phyloP scores from a whole-genome alignment of 176 grass and related monocot species.

The Saccharum spontaneum region DNA sequence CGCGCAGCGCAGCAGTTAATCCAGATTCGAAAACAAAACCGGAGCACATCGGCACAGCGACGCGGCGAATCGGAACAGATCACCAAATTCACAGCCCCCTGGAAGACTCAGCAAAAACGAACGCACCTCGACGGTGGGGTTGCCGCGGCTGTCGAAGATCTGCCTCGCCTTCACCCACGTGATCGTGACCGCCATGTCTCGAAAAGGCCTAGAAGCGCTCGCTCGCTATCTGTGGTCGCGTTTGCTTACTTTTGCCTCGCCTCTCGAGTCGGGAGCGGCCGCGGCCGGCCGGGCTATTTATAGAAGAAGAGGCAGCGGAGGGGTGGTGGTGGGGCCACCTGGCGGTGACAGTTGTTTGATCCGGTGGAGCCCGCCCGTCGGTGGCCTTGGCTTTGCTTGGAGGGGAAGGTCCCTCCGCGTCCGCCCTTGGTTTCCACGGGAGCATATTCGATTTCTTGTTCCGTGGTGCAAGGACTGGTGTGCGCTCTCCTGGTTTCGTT shows the following conservation, averaged over 20 bases:
- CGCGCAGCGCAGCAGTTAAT: background rate
- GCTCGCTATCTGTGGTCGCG: background rate
- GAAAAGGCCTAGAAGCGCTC: background rate
- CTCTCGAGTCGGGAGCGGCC: background rate
- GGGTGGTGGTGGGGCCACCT: background rate
- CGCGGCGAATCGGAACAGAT: background rate
- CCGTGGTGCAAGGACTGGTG: background rate
- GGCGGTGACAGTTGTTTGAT: background rate
- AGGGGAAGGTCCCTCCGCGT: background rate
- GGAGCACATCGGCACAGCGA: background rate
- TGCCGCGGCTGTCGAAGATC: constrained; percentile 98
- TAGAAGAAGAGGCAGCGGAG: background rate
- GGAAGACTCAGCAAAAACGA: no score
- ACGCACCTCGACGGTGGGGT: constrained; percentile 63
- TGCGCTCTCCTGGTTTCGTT: background rate
- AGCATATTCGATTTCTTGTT: constrained; percentile 23
- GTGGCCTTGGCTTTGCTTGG: background rate
- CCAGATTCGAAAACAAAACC: background rate
- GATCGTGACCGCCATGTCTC: constrained; percentile 56
- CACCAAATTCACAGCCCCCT: background rate
- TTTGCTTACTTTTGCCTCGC: background rate
- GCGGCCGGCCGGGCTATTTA: background rate
- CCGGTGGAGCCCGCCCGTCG: background rate
- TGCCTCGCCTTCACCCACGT: constrained; percentile 71
- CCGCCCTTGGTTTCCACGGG: background rate